Base-by-base conservation (phyloP, 805 yeast genomes). In the Hyphopichia homilentoma region DNA sequence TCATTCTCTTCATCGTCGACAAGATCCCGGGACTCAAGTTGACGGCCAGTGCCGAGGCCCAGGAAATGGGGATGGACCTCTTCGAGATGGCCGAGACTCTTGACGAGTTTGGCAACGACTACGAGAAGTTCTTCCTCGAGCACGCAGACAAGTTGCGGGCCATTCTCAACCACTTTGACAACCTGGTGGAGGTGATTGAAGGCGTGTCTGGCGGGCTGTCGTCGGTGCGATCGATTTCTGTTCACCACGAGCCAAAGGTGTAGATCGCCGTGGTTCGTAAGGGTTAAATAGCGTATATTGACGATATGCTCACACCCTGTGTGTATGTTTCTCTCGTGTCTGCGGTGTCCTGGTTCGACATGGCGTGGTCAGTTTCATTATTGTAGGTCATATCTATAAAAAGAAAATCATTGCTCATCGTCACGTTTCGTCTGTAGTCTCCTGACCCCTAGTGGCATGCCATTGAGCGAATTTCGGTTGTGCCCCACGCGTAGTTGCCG, bases 401-500 rank as follows among this genome's bases (percentile, higher is more conserved):
- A n/a, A n/a, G n/a, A n/a, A n/a, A n/a, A n/a, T n/a, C n/a, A n/a
- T n/a, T n/a, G n/a, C n/a, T n/a, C n/a, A n/a, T n/a, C n/a, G n/a
- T n/a, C n/a, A n/a, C n/a, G n/a, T n/a, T n/a, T n/a, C n/a, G n/a
- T n/a, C n/a, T n/a, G n/a, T n/a, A n/a, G n/a, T n/a, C n/a, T n/a
- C n/a, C n/a, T n/a, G n/a, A n/a, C n/a, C n/a, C n/a, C n/a, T n/a
- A 63, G 38, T 64, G 70, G 33, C 70, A 64, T 19, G 63, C 54
- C 52, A 63, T 36, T 19, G 51, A 21, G 27, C 54, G 39, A 15
- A 35, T 27, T 5, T 41, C 49, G 3, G 34, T 23, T 9, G 30
- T 29, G 6, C 75, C 74, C 81, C 86, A 85, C 7, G 75, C 21
- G 45, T 68, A 77, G 50, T 79, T 71, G 1, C 95, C 95, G 16